Percentiles rank a stretch among this genome's conserved stretches.
phyloP scores from a whole-genome alignment of 2,329 filamentous ascomycete species.

The Cytospora leucostoma region DNA sequence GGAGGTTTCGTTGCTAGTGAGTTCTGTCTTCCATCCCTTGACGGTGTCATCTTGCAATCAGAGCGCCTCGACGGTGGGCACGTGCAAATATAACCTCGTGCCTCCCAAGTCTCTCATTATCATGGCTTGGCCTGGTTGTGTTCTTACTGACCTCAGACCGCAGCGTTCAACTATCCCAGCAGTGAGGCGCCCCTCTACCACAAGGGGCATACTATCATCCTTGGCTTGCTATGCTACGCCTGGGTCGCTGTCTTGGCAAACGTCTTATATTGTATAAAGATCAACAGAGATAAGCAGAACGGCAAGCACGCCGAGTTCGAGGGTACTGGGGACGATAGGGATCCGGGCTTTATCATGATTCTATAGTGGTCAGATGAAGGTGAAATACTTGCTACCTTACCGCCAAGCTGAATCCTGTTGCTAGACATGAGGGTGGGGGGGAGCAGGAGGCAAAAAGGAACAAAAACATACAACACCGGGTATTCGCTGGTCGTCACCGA shows the following conservation, averaged over 20 bases:
- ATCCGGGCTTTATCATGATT: slow-evolving; percentile 63
- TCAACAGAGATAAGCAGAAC: slow-evolving; percentile 61
- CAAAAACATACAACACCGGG: too few relatives aligned
- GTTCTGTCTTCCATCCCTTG: slow-evolving; percentile 29
- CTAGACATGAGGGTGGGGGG: too few relatives aligned
- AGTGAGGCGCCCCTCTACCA: slow-evolving; percentile 59
- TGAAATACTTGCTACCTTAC: not conserved
- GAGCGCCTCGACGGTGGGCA: too few relatives aligned
- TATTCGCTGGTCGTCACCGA: too few relatives aligned
- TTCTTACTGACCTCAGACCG: not conserved
- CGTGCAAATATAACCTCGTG: too few relatives aligned
- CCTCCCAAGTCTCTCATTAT: too few relatives aligned
- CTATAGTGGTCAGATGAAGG: slow-evolving; percentile 42
- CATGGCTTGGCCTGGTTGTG: not conserved
- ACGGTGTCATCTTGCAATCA: too few relatives aligned
- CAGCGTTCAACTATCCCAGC: slow-evolving; percentile 62
- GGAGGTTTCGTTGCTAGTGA: slow-evolving; percentile 66
- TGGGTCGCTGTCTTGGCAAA: slow-evolving; percentile 65
- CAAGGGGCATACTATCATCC: slow-evolving; percentile 61
- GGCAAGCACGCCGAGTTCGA: slow-evolving; percentile 61
- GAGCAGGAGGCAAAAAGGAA: too few relatives aligned
- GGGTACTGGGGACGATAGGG: slow-evolving; percentile 63
- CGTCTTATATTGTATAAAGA: slow-evolving; percentile 62
- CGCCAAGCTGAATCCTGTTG: too few relatives aligned
- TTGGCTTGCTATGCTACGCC: slow-evolving; percentile 60